A percentile compares a stretch with the other conserved stretches of the same genome.
phyloP scores from a whole-genome alignment of 2,329 filamentous ascomycete genomes.

The Aspergillus floridensis region DNA sequence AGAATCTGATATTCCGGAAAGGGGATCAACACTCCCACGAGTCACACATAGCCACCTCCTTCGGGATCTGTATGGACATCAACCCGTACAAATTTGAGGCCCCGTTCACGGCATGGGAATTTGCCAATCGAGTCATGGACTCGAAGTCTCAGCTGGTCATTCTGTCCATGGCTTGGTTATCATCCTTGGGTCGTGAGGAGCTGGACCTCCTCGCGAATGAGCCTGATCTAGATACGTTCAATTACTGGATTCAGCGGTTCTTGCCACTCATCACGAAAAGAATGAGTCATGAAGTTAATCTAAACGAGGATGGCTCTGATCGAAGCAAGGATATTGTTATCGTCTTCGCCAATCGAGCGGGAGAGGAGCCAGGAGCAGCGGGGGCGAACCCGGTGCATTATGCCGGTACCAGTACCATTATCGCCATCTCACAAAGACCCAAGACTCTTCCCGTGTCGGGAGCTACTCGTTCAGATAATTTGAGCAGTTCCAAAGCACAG shows the following conservation, averaged over 20 bases:
- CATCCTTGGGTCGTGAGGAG: conserved; percentile 49
- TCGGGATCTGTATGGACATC: conserved; percentile 56
- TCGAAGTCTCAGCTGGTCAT: conserved; percentile 53
- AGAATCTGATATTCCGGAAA: conserved; percentile 24
- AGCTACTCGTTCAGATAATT: conserved; percentile 13
- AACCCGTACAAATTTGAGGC: conserved; percentile 62
- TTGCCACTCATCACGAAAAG: conserved; percentile 47
- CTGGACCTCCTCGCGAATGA: conserved; percentile 42
- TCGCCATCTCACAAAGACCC: conserved; percentile 37
- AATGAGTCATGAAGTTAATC: conserved; percentile 28
- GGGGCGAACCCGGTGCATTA: conserved; percentile 44
- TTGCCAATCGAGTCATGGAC: conserved; percentile 54
- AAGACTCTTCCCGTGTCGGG: conserved; percentile 7
- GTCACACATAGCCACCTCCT: conserved; percentile 39
- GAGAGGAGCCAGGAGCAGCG: conserved; percentile 40
- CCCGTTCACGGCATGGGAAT: conserved; percentile 60
- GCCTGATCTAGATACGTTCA: conserved; percentile 60
- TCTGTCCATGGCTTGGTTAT: conserved; percentile 64
- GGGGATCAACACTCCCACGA: conserved; percentile 7
- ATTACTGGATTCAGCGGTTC: conserved; percentile 63
- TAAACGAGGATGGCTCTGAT: conserved; percentile 23
- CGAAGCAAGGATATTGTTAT: conserved; percentile 40
- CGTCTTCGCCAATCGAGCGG: conserved; percentile 48
- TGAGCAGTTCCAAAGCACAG: neutral
- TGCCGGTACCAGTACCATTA: conserved; percentile 49